Conservation (phyloP, 2,329 filamentous ascomycete genomes). For the Claviceps sp. region DNA sequence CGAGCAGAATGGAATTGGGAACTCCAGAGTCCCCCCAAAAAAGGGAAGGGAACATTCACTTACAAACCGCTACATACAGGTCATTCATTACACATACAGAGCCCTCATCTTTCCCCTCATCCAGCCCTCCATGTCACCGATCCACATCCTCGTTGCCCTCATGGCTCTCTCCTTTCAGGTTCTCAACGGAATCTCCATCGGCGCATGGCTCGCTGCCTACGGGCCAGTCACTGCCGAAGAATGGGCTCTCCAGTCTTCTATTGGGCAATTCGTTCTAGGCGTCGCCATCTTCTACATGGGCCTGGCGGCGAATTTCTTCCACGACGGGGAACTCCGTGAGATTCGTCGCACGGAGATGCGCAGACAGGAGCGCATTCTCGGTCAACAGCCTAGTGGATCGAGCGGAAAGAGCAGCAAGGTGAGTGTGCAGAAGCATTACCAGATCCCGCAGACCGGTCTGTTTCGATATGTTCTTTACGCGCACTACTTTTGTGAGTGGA, state of each 20-base stretch:
- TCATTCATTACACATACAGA: slow-evolving; percentile 84
- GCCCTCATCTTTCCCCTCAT: slow-evolving; percentile 70
- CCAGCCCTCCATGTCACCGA: slow-evolving; percentile 85
- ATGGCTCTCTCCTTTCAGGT: slow-evolving; percentile 63
- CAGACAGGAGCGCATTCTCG: slow-evolving; percentile 30
- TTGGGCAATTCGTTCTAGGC: slow-evolving; percentile 44
- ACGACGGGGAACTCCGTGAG: slow-evolving; percentile 81
- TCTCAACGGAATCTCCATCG: slow-evolving; percentile 64
- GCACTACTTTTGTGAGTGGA: slow-evolving; percentile 93
- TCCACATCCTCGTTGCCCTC: slow-evolving; percentile 56
- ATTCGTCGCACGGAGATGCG: slow-evolving; percentile 60
- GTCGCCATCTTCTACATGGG: slow-evolving; percentile 64
- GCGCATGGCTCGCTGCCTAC: slow-evolving; percentile 71
- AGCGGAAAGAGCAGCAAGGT: slow-evolving; percentile 5
- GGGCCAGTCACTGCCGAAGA: slow-evolving; percentile 47
- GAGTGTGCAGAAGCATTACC: slow-evolving; percentile 60
- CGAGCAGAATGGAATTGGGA: neutral
- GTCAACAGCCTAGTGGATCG: slow-evolving; percentile 27
- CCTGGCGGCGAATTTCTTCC: slow-evolving; percentile 68
- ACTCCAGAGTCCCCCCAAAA: neutral
- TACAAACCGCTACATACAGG: slow-evolving; percentile 22
- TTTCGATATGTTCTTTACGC: slow-evolving; percentile 78
- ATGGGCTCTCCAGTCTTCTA: slow-evolving; percentile 29
- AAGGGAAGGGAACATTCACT: neutral
- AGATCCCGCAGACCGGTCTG: slow-evolving; percentile 69